A percentile compares a stretch with the other conserved stretches of the same genome.
phyloP scores from a whole-genome alignment of 2,329 filamentous ascomycete genomes.

The Microsporum audouinii region DNA sequence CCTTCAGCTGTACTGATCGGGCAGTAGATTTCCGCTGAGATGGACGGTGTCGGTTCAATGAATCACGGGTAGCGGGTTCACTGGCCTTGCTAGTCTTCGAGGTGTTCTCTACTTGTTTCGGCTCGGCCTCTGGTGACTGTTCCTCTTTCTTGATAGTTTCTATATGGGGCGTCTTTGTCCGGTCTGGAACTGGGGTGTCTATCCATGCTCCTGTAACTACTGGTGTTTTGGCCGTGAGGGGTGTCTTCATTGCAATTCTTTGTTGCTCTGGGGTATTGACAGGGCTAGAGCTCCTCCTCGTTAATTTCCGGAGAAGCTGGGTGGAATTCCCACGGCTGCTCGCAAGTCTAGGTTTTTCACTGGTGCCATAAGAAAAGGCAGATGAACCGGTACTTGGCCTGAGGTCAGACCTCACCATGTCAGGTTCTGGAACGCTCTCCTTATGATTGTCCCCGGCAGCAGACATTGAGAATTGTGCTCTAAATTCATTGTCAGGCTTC shows the following conservation, averaged over 20 bases:
- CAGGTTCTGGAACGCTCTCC: not conserved
- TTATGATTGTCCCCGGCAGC: not conserved
- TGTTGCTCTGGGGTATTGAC: conserved; percentile 26
- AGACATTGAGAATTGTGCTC: not conserved
- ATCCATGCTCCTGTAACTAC: conserved; percentile 37
- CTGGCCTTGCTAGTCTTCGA: conserved; percentile 6
- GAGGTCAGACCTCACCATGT: conserved; percentile 17
- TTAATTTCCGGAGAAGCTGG: conserved; percentile 33
- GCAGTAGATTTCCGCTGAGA: conserved; percentile 16
- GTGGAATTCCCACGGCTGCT: conserved; percentile 25
- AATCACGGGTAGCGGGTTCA: not conserved
- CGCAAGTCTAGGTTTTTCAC: conserved; percentile 21
- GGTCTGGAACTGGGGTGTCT: conserved; percentile 36
- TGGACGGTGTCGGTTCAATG: not conserved
- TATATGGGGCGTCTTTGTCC: conserved; percentile 12
- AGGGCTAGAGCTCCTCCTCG: conserved; percentile 27
- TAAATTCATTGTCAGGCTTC: not conserved
- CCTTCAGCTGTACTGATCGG: conserved; percentile 17
- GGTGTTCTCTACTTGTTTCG: not conserved
- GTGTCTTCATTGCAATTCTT: conserved; percentile 21
- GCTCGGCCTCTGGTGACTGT: not conserved
- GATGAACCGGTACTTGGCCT: conserved; percentile 31
- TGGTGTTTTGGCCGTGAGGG: conserved; percentile 35
- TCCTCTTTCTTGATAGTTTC: conserved; percentile 12
- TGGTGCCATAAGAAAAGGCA: conserved; percentile 25